Evolutionary conservation across 441 rosid species (phyloP), one percentile per base, ranked within the genome.

Genomic region (Macaranga tanarius): DNA sequence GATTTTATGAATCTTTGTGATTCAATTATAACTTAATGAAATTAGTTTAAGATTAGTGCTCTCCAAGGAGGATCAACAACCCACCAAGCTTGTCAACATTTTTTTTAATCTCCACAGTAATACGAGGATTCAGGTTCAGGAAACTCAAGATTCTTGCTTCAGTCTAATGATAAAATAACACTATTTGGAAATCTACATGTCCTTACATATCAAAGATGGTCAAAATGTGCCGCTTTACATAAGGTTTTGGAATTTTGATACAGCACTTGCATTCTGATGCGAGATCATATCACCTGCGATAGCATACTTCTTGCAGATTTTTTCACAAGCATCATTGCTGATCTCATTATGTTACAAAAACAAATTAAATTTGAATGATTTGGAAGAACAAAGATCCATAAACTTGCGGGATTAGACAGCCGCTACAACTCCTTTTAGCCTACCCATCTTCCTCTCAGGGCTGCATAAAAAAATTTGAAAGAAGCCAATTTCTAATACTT

Each of bases 401-500:
- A 52, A 9, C 70, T 73, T 60, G 64, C 22, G 50, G 25, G 62
- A 71, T 51, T 64, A 31, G 65, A 54, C 54, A 20, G 60, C 42
- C 12, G 1, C 57, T 60, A 7, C 2, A 60, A 78, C 63, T 51
- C 70, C n/a, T 68, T n/a, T 28, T 50, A 57, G 76, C 25, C 73
- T 67, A 60, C 16, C 22, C 65, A 70, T 75, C 61, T 13, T 58
- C 79, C 73, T 67, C 75, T 28, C 15, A 51, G 26, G 50, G 45
- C 10, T 34, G 54, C 56, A 62, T 64, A 62, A 50, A 70, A 64
- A 63, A 64, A 4, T 12, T 2, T 7, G 62, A 54, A 62, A 48
- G 16, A 19, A 65, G 75, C 66, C 44, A 42, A 67, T 67, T 71
- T 63, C 80, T 34, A 89, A 64, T 72, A 85, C 84, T 89, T 89